Percentiles rank a stretch among this genome's conserved stretches.
phyloP scores from a whole-genome alignment of 75 land plant species.

The Isoetes taiwanensis region DNA sequence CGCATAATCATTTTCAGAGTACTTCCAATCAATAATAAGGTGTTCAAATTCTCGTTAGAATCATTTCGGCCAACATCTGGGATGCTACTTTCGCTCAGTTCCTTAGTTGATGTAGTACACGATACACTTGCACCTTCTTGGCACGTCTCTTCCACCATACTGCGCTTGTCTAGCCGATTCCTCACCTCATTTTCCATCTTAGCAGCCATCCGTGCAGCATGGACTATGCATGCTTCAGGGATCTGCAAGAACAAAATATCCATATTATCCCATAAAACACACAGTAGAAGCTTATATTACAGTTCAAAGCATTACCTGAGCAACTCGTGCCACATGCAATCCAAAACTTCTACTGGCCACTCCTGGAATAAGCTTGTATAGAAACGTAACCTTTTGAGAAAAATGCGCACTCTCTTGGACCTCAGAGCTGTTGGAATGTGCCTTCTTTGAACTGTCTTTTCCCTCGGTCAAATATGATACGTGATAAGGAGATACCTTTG shows the following conservation, averaged over 20 bases:
- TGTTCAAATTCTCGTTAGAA: too few species aligned
- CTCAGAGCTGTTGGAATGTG: too few species aligned
- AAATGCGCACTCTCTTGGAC: too few species aligned
- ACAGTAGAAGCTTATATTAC: background rate
- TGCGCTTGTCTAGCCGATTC: too few species aligned
- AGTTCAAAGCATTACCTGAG: slow-evolving; percentile 43
- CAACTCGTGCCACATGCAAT: slow-evolving; percentile 84
- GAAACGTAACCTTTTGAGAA: slow-evolving; percentile 53
- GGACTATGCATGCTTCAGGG: slow-evolving; percentile 51
- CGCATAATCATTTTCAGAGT: too few species aligned
- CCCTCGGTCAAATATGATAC: slow-evolving; percentile 66
- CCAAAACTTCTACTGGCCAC: slow-evolving; percentile 91
- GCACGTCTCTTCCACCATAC: too few species aligned
- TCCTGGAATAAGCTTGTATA: slow-evolving; percentile 80
- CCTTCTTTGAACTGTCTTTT: too few species aligned
- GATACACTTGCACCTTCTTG: too few species aligned
- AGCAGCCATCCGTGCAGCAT: slow-evolving; percentile 66
- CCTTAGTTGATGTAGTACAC: too few species aligned
- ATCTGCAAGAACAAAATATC: slow-evolving; percentile 33
- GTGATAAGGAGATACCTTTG: slow-evolving; percentile 54
- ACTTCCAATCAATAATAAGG: too few species aligned
- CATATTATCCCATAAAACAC: background rate
- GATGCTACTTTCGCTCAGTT: too few species aligned
- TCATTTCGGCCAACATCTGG: too few species aligned
- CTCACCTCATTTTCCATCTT: slow-evolving; percentile 43